Conservation (phyloP, 2,329 filamentous ascomycete genomes). For the Daldinia eschscholtzii region DNA sequence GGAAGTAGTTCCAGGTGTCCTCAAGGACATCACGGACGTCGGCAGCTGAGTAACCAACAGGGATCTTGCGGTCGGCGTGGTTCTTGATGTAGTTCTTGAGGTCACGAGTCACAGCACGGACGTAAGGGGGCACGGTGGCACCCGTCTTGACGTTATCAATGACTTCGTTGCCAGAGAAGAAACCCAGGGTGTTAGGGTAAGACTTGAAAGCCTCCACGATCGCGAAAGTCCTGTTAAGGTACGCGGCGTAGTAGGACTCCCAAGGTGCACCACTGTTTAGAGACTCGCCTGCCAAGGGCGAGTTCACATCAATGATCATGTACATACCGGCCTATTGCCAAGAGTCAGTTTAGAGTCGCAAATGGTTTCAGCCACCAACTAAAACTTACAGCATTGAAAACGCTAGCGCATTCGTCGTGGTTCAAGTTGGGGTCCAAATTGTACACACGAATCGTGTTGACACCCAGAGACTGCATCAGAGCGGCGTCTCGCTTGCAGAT, state of each 20-base stretch:
- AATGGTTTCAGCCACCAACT: not conserved
- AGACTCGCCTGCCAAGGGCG: conserved; percentile 69
- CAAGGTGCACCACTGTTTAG: conserved; percentile 68
- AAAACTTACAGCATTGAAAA: conserved; percentile 70
- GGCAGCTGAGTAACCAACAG: conserved; percentile 84
- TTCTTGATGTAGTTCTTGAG: conserved; percentile 84
- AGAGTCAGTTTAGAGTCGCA: conserved; percentile 17
- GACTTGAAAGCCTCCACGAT: conserved; percentile 75
- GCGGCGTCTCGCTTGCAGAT: conserved; percentile 74
- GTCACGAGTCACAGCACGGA: conserved; percentile 81
- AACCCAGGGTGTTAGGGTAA: conserved; percentile 76
- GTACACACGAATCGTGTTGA: conserved; percentile 78
- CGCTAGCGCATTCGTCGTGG: conserved; percentile 75
- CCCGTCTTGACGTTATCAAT: conserved; percentile 75
- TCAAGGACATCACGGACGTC: conserved; percentile 80
- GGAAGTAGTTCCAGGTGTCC: conserved; percentile 82
- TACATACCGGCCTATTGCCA: conserved; percentile 68
- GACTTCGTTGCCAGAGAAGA: conserved; percentile 85
- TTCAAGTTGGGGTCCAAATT: conserved; percentile 75
- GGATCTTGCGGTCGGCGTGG: conserved; percentile 75
- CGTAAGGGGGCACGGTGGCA: conserved; percentile 74
- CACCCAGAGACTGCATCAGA: conserved; percentile 72
- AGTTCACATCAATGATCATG: conserved; percentile 77
- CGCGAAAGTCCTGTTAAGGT: conserved; percentile 75
- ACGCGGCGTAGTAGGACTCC: conserved; percentile 69